Percentiles rank a stretch among this genome's conserved stretches.
phyloP scores from a whole-genome alignment of 179 eudicot genomes.

The Pouteria campechiana region DNA sequence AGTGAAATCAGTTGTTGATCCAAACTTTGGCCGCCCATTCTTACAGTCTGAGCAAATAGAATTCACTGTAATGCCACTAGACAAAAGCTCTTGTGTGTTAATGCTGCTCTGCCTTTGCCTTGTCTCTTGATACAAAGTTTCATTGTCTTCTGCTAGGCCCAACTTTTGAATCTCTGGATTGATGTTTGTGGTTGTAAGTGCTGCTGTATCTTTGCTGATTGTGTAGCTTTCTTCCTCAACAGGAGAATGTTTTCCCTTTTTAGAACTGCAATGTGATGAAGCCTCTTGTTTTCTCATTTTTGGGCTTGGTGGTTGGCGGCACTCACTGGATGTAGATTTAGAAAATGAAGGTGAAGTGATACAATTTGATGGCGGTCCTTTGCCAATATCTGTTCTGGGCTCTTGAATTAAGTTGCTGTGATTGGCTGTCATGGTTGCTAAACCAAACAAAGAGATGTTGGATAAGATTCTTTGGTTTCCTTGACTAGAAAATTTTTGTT shows the following conservation, averaged over 20 bases:
- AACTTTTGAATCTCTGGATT: not conserved
- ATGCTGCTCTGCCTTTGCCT: no score
- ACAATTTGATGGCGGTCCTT: not conserved
- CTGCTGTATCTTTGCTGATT: not conserved
- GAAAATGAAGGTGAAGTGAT: not conserved
- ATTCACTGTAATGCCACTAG: no score
- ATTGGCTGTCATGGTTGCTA: no score
- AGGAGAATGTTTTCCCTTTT: no score
- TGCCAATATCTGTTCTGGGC: not conserved
- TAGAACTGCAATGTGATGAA: no score
- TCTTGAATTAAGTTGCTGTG: not conserved
- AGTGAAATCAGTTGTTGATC: conserved; percentile 12
- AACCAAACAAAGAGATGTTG: no score
- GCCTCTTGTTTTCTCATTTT: no score
- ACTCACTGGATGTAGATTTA: not conserved
- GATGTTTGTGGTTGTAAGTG: not conserved
- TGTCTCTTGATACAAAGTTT: no score
- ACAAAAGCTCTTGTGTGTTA: no score
- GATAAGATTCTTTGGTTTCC: no score
- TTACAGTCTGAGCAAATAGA: conserved; percentile 20
- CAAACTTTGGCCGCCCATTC: conserved; percentile 17
- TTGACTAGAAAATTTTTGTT: no score
- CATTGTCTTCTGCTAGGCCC: not conserved
- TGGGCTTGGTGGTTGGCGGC: no score
- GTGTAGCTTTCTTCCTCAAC: not conserved